Percentiles rank a stretch among this genome's conserved stretches.
Conservation (phyloP, 306 rosid species). For the Spatholobus suberectus region DNA sequence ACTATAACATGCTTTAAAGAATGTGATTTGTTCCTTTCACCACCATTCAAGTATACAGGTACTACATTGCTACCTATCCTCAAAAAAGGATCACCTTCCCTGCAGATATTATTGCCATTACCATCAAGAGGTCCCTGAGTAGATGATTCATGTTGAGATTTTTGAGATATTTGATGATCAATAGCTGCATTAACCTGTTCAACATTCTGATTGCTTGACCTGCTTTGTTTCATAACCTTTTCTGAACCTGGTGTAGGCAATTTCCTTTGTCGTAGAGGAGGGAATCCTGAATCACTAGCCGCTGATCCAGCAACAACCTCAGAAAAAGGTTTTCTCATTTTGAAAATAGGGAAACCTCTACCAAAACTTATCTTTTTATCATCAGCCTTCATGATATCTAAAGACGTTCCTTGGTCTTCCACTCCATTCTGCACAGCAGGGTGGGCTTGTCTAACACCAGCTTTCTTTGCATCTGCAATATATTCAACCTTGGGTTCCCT, state of each 20-base stretch:
- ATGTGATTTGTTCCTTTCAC: constrained; percentile 55
- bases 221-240: constrained; percentile 63
- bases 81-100: constrained; percentile 62
- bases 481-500: constrained; percentile 53
- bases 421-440: constrained; percentile 54
- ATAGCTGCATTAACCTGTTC: constrained; percentile 49
- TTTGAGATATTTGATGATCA: constrained; percentile 54
- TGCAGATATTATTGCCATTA: constrained; percentile 43
- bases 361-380: constrained; percentile 70
- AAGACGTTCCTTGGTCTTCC: constrained; percentile 51
- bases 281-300: constrained; percentile 71
- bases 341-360: constrained; percentile 72
- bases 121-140: constrained; percentile 50
- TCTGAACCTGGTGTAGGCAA: constrained; percentile 57
- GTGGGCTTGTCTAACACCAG: constrained; percentile 43
- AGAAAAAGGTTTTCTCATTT: constrained; percentile 91
- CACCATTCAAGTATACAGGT: constrained; percentile 65
- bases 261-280: constrained; percentile 86
- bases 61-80: constrained; percentile 77
- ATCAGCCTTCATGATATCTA: constrained; percentile 54
- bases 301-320: constrained; percentile 94
- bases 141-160: constrained; percentile 50
- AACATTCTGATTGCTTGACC: constrained; percentile 50
- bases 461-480: constrained; percentile 50
- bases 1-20: constrained; percentile 54